Percentiles rank a stretch among this genome's conserved stretches.
These are phyloP conservation scores for Apostasia ramifera DNA, from an alignment of 106 monocot genomes.

Conservation along the genomic window DNA sequence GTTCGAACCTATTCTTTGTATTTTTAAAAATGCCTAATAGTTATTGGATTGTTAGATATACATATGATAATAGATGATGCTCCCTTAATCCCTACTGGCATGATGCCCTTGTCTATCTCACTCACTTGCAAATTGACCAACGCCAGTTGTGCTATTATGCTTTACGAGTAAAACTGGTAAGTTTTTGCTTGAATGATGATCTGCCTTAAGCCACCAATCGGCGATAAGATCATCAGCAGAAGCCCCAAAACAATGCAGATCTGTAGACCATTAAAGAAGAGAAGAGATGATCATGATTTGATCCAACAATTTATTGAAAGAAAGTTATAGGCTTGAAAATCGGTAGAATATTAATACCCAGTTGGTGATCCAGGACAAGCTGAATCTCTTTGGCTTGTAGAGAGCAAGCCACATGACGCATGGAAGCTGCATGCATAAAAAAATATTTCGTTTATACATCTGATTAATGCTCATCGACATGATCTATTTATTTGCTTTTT, in stretches of 20 bases:
- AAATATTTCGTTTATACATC: neutral
- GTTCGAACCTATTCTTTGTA: no score
- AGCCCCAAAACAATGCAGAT: slow-evolving; percentile 34
- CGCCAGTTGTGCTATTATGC: no score
- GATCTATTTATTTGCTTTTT: neutral
- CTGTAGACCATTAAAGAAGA: slow-evolving; percentile 11
- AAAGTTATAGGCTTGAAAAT: neutral
- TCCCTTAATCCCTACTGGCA: no score
- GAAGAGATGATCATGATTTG: neutral
- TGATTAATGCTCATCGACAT: no score
- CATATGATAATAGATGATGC: no score
- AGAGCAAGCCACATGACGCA: slow-evolving; percentile 73
- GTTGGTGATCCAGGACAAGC: slow-evolving; percentile 58
- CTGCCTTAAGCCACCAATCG: slow-evolving; percentile 30
- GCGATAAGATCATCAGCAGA: slow-evolving; percentile 26
- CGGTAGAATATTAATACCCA: slow-evolving; percentile 26
- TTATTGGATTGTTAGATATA: no score
- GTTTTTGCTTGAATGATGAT: slow-evolving; percentile 32
- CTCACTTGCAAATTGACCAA: no score
- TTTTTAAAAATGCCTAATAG: no score
- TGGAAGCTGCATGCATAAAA: slow-evolving; percentile 38
- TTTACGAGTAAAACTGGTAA: slow-evolving; percentile 31
- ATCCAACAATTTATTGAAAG: no score
- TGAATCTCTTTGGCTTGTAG: slow-evolving; percentile 55
- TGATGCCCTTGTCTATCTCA: no score